Conservation (phyloP, 1,139 yeast genomes). For the Yamadazyma triangularis region DNA sequence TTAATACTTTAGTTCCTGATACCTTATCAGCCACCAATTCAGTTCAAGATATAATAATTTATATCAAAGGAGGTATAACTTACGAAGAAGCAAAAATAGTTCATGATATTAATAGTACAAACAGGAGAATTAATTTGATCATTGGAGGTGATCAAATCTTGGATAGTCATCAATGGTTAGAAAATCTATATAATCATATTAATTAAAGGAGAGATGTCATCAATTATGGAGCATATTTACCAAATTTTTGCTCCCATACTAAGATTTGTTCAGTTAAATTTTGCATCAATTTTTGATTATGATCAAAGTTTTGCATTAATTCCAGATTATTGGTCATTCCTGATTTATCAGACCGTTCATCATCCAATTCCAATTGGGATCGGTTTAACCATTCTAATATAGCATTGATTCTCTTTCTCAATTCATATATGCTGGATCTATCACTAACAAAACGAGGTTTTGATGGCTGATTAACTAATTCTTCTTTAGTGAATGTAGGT, state of each 20-base stretch:
- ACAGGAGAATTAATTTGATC: slow-evolving; percentile 46
- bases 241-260: slow-evolving; percentile 74
- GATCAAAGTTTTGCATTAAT: slow-evolving; percentile 41
- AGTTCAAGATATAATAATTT: slow-evolving; percentile 75
- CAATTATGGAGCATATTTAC: slow-evolving; percentile 43
- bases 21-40: slow-evolving; percentile 17
- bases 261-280: slow-evolving; percentile 62
- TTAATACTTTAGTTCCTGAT: slow-evolving; percentile 13
- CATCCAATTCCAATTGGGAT: slow-evolving; percentile 74
- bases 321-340: slow-evolving; percentile 22
- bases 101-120: slow-evolving; percentile 58
- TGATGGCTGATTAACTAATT: slow-evolving; percentile 58
- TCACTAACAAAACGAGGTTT: slow-evolving; percentile 81
- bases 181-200: slow-evolving; percentile 9
- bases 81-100: slow-evolving; percentile 87
- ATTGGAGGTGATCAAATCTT: slow-evolving; percentile 76
- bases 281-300: slow-evolving; percentile 64
- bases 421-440: slow-evolving; percentile 68
- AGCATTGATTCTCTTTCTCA: slow-evolving; percentile 84
- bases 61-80: slow-evolving; percentile 86
- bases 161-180: slow-evolving; percentile 55
- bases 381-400: slow-evolving; percentile 86
- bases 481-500: slow-evolving; percentile 27
- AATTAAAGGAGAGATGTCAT: no score
- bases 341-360: slow-evolving; percentile 55